Evolutionary conservation across 2,329 filamentous ascomycete genomes (phyloP).

Genomic region (Penicillium sp.): DNA sequence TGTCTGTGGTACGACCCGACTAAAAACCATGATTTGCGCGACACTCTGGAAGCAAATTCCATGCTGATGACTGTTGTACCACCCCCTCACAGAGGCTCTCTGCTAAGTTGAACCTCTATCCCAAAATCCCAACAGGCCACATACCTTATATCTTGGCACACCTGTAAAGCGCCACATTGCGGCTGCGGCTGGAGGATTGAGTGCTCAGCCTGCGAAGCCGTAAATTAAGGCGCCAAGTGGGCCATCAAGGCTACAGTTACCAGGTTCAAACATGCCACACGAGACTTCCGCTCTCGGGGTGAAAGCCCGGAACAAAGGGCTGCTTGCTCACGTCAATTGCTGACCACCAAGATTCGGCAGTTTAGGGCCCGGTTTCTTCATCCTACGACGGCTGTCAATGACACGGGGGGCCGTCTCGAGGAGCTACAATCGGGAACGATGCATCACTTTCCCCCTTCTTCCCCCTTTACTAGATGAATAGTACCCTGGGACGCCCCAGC

Average conservation of each 20-base stretch:
- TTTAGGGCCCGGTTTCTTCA: not conserved
- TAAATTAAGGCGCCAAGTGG: not conserved
- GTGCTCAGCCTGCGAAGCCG: not conserved
- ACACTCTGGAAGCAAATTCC: not conserved
- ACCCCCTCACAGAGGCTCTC: not conserved
- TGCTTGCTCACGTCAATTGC: not conserved
- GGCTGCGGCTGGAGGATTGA: not conserved
- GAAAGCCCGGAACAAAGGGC: not conserved
- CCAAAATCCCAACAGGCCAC: not conserved
- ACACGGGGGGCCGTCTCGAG: not conserved
- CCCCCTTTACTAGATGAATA: not conserved
- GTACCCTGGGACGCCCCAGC: not conserved
- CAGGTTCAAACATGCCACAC: not conserved
- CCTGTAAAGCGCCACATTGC: not conserved
- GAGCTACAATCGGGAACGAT: not conserved
- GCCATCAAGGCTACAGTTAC: not conserved
- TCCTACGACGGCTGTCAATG: not conserved
- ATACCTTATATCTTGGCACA: not conserved
- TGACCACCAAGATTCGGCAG: not conserved
- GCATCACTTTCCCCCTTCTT: not conserved
- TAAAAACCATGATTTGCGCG: not conserved
- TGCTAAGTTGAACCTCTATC: too few relatives aligned
- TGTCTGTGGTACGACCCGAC: not conserved
- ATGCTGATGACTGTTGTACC: not conserved
- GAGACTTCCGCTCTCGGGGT: not conserved